phyloP scores from a whole-genome alignment of 352 stramenopile species.

The Peronospora destructor region DNA sequence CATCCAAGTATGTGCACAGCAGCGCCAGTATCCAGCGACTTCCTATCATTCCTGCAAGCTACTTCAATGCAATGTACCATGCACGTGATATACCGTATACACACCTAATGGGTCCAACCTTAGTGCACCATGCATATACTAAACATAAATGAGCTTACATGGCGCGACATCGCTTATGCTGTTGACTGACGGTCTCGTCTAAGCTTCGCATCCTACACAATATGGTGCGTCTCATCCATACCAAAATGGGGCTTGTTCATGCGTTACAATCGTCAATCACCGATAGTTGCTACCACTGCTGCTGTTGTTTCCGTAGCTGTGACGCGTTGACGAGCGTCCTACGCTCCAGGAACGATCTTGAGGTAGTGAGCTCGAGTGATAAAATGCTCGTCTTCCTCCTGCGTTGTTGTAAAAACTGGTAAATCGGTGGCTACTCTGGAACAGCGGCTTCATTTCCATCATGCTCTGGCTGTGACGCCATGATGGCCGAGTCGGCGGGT shows the following conservation, averaged over 20 bases:
- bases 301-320: constrained; percentile 27
- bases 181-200: not conserved
- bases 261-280: constrained; percentile 14
- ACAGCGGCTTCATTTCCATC: constrained; percentile 49
- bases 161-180: not conserved
- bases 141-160: not conserved
- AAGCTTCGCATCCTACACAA: constrained; percentile 25
- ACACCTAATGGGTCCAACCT: too few relatives aligned
- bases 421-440: constrained; percentile 30
- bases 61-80: too few relatives aligned
- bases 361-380: constrained; percentile 44
- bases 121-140: too few relatives aligned
- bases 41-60: too few relatives aligned
- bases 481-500: constrained; percentile 40
- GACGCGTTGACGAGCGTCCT: constrained; percentile 36
- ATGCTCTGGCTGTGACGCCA: constrained; percentile 61
- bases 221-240: constrained; percentile 26
- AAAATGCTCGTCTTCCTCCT: constrained; percentile 30
- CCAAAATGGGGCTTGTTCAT: constrained; percentile 10
- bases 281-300: constrained; percentile 24
- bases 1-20: too few relatives aligned
- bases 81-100: too few relatives aligned
- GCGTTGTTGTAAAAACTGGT: constrained; percentile 43
- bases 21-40: too few relatives aligned
- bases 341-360: constrained; percentile 47